A percentile compares a stretch with the other conserved stretches of the same genome.
Conservation (phyloP, 2,329 filamentous ascomycete genomes). For the Tolypocladium nubicola region DNA sequence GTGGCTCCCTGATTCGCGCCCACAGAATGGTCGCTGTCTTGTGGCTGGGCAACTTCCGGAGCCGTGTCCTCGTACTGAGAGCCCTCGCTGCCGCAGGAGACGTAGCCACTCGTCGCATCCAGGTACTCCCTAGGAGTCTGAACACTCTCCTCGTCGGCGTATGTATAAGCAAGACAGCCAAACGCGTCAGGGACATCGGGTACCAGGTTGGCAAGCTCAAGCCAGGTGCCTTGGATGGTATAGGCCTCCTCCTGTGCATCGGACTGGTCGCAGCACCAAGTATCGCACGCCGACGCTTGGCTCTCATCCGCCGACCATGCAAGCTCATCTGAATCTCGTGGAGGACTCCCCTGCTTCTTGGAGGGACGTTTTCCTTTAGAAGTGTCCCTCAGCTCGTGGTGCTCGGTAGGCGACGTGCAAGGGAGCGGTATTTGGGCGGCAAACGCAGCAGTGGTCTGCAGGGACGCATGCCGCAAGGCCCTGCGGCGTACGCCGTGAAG, state of each 20-base stretch:
- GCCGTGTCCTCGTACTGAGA: background rate
- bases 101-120: background rate
- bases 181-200: background rate
- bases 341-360: background rate
- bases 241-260: background rate
- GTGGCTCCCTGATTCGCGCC: background rate
- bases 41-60: background rate
- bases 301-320: background rate
- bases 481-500: conserved; percentile 3
- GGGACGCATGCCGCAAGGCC: conserved; percentile 3
- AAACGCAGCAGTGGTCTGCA: background rate
- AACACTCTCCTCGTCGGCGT: background rate
- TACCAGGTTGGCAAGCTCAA: too few species aligned
- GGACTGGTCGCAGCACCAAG: background rate
- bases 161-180: background rate
- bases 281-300: background rate
- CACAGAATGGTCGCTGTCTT: background rate
- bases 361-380: background rate
- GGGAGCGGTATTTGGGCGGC: conserved; percentile 2
- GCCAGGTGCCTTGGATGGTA: background rate
- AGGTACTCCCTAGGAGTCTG: background rate
- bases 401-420: background rate
- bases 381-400: background rate
- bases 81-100: background rate
- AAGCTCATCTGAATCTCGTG: background rate